Percentiles rank a stretch among this genome's conserved stretches.
Evolutionary conservation across 2,329 filamentous ascomycete species (phyloP).

Genomic region (Elsinoe australis): DNA sequence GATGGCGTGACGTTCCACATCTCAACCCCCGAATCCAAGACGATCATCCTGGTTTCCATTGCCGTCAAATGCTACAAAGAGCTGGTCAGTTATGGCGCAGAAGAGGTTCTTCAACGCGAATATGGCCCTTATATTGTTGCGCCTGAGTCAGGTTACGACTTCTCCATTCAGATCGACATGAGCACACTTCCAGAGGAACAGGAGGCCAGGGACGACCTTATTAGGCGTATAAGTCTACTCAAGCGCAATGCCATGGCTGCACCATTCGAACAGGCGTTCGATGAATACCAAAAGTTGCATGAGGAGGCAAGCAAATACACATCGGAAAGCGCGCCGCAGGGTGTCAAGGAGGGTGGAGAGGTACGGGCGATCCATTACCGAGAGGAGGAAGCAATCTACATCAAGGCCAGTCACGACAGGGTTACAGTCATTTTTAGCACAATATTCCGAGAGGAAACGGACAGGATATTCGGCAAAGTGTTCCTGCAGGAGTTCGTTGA

Average conservation of each 20-base stretch:
- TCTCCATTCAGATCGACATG: conserved; percentile 83
- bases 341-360: conserved; percentile 77
- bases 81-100: conserved; percentile 84
- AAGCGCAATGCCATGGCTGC: conserved; percentile 99
- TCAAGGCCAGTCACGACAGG: conserved; percentile 94
- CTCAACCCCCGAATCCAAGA: conserved; percentile 88
- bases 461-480: conserved; percentile 93
- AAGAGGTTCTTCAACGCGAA: conserved; percentile 85
- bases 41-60: conserved; percentile 89
- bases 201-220: conserved; percentile 78
- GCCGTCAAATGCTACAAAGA: conserved; percentile 92
- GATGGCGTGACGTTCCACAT: conserved; percentile 98
- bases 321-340: conserved; percentile 87
- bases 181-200: conserved; percentile 76
- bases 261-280: conserved; percentile 93
- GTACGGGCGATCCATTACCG: conserved; percentile 97
- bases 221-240: conserved; percentile 78
- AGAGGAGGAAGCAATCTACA: conserved; percentile 96
- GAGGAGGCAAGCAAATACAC: conserved; percentile 90
- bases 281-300: conserved; percentile 78
- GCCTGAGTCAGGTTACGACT: conserved; percentile 89
- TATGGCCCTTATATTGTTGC: conserved; percentile 86
- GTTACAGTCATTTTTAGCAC: conserved; percentile 99
- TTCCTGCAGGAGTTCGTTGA: conserved; percentile 99
- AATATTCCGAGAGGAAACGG: conserved; percentile 94